A percentile compares a stretch with the other conserved stretches of the same genome.
phyloP scores from a whole-genome alignment of 805 yeast genomes.

The Starmerella riodocensis region DNA sequence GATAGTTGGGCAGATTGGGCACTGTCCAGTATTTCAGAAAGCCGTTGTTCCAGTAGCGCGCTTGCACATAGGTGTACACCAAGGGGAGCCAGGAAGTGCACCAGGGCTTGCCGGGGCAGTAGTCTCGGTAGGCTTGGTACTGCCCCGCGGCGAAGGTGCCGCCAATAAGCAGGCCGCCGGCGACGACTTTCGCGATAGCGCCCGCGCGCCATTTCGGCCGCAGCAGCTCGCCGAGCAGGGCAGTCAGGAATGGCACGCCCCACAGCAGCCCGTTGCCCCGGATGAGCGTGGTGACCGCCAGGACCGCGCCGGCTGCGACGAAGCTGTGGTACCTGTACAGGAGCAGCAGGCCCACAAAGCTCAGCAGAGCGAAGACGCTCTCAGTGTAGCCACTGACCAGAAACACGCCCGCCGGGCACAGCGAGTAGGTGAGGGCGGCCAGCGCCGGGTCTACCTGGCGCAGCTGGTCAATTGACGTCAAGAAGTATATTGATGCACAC shows the following conservation, averaged over 20 bases:
- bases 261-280: constrained; percentile 66
- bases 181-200: constrained; percentile 25
- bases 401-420: constrained; percentile 76
- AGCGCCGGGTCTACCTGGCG: constrained; percentile 23
- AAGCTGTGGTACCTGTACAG: constrained; percentile 34
- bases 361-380: constrained; percentile 47
- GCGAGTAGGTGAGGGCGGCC: constrained; percentile 36
- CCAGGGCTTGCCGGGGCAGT: constrained; percentile 67
- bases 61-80: constrained; percentile 59
- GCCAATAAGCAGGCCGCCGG: constrained; percentile 47
- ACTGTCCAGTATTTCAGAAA: constrained; percentile 70
- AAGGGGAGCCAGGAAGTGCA: constrained; percentile 47
- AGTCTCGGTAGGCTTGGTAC: constrained; percentile 39
- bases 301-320: constrained; percentile 39
- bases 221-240: constrained; percentile 2
- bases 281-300: constrained; percentile 46
- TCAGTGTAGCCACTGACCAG: constrained; percentile 66
- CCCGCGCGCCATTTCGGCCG: neutral
- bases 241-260: constrained; percentile 46
- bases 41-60: constrained; percentile 75
- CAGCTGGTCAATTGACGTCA: constrained; percentile 25
- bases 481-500: constrained; percentile 23
- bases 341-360: constrained; percentile 43
- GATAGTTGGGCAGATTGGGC: constrained; percentile 70
- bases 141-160: constrained; percentile 36